A percentile compares a stretch with the other conserved stretches of the same genome.
phyloP scores from a whole-genome alignment of 345 rosid genomes.

The Excoecaria agallocha region DNA sequence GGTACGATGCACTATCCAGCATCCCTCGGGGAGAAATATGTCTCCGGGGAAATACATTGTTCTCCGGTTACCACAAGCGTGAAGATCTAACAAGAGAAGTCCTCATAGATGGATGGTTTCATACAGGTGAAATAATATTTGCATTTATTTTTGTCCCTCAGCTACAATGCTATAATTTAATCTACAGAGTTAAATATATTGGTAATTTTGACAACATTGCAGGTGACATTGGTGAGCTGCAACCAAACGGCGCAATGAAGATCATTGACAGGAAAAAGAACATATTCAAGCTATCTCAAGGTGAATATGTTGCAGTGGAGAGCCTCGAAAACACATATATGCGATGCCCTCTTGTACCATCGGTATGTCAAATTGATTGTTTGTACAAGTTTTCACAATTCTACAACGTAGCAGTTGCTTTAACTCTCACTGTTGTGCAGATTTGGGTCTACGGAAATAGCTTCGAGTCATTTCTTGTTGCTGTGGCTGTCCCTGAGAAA shows the following conservation, averaged over 20 bases:
- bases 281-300: constrained; percentile 92
- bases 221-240: constrained; percentile 97
- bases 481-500: constrained; percentile 73
- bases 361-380: constrained; percentile 39
- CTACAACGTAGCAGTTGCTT: background rate
- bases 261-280: constrained; percentile 91
- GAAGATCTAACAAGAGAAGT: constrained; percentile 81
- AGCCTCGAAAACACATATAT: constrained; percentile 67
- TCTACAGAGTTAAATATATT: too few species aligned
- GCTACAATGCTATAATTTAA: background rate
- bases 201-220: constrained; percentile 14
- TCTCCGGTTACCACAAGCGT: constrained; percentile 91
- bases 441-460: constrained; percentile 95
- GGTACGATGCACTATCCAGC: constrained; percentile 72
- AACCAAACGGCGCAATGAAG: constrained; percentile 82
- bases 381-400: constrained; percentile 7
- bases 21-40: constrained; percentile 84
- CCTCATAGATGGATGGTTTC: constrained; percentile 89
- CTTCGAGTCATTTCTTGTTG: constrained; percentile 88
- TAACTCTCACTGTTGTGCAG: constrained; percentile 32
- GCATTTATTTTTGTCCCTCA: background rate
- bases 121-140: constrained; percentile 57
- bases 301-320: constrained; percentile 95
- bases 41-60: constrained; percentile 71
- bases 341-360: constrained; percentile 67